Evolutionary conservation across 306 rosid species (phyloP).

Genomic region (cucumber (Cucumis sativus)): Cucumber_9930_V3 NC_026660.2:23227001-23227500

Average conservation of each 20-base stretch:
- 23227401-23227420: conserved; percentile 89
- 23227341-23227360: conserved; percentile 21
- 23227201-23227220: conserved; percentile 55
- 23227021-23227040: background rate
- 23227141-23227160: conserved; percentile 89
- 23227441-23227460: conserved; percentile 50
- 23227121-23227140: conserved; percentile 43
- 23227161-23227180: conserved; percentile 99
- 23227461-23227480: conserved; percentile 76
- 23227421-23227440: conserved; percentile 90
- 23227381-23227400: conserved; percentile 75
- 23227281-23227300: background rate
- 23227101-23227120: conserved; percentile 96
- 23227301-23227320: background rate
- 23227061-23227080: conserved; percentile 48
- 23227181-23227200: conserved; percentile 84
- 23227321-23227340: background rate
- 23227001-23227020: background rate
- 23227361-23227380: conserved; percentile 78
- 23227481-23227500: conserved; percentile 92
- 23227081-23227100: conserved; percentile 95
- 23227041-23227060: background rate
- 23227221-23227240: conserved; percentile 90
- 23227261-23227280: background rate
- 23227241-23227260: conserved; percentile 75